A percentile compares a stretch with the other conserved stretches of the same genome.
These are phyloP conservation scores for Protomyces lactucae-debilis DNA, from an alignment of 1,139 yeast species.

Conservation along the genomic window DNA sequence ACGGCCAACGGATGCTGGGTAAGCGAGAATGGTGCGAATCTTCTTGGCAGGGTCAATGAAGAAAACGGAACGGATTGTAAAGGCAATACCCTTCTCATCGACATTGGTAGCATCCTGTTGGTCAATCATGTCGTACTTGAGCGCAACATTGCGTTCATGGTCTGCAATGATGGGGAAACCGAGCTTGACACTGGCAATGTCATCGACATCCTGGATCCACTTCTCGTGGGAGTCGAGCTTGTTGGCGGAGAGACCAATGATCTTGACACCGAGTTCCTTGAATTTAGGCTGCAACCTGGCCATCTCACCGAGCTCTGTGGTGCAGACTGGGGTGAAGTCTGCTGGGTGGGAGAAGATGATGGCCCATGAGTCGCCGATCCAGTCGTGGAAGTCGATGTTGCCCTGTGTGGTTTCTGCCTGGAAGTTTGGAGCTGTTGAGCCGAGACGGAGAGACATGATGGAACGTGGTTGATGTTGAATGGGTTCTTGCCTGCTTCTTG, in stretches of 20 bases:
- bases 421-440: constrained; percentile 47
- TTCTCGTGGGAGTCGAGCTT: constrained; percentile 67
- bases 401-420: constrained; percentile 73
- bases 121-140: constrained; percentile 82
- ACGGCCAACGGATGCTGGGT: constrained; percentile 90
- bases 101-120: constrained; percentile 79
- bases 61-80: constrained; percentile 83
- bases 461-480: background rate
- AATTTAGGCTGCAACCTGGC: constrained; percentile 81
- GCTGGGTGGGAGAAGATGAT: constrained; percentile 88
- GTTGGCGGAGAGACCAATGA: constrained; percentile 81
- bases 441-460: constrained; percentile 17
- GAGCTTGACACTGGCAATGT: constrained; percentile 60
- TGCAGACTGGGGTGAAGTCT: constrained; percentile 91
- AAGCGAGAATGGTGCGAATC: constrained; percentile 72
- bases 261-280: constrained; percentile 69
- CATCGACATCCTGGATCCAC: constrained; percentile 87
- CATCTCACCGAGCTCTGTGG: constrained; percentile 90
- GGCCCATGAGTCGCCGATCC: constrained; percentile 75
- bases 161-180: constrained; percentile 86
- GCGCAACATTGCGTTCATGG: constrained; percentile 71
- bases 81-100: constrained; percentile 57
- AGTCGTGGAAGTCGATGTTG: constrained; percentile 72
- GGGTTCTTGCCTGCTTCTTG: no score
- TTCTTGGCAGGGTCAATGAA: constrained; percentile 83